Conservation (phyloP, 345 rosid species). For the Theobroma cacao region DNA sequence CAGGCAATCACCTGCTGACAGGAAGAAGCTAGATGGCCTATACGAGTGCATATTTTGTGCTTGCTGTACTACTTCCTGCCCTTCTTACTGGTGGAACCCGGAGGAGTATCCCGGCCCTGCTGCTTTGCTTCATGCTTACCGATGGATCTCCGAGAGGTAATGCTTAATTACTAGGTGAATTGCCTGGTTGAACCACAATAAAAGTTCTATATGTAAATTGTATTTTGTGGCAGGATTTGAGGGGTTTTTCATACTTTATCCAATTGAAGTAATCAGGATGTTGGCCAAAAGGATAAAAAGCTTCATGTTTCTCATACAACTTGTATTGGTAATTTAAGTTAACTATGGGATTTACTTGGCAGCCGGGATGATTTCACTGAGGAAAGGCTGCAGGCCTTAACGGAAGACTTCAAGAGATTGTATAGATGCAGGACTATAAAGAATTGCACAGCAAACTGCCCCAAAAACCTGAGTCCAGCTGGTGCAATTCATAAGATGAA, state of each 20-base stretch:
- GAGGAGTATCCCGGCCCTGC: constrained; percentile 69
- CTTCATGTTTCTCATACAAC: too few relatives aligned
- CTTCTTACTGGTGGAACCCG: constrained; percentile 77
- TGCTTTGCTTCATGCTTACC: constrained; percentile 54
- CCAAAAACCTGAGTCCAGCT: constrained; percentile 64
- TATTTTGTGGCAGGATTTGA: too few relatives aligned
- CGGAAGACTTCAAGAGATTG: constrained; percentile 48
- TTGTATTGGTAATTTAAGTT: not conserved
- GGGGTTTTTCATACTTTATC: too few relatives aligned
- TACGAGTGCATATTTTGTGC: constrained; percentile 79
- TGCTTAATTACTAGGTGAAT: not conserved
- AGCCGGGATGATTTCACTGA: constrained; percentile 54
- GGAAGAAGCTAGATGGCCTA: constrained; percentile 62
- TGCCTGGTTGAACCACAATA: not conserved
- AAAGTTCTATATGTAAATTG: not conserved
- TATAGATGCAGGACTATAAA: constrained; percentile 57
- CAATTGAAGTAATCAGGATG: too few relatives aligned
- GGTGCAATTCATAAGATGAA: constrained; percentile 60
- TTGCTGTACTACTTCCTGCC: constrained; percentile 63
- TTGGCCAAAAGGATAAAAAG: too few relatives aligned
- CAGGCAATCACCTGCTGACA: constrained; percentile 45
- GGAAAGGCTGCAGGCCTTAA: constrained; percentile 49
- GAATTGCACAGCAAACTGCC: constrained; percentile 63
- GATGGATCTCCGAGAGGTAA: constrained; percentile 64
- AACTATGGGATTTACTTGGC: not conserved